phyloP scores from a whole-genome alignment of 306 rosid species.

The Acmispon strigosus region DNA sequence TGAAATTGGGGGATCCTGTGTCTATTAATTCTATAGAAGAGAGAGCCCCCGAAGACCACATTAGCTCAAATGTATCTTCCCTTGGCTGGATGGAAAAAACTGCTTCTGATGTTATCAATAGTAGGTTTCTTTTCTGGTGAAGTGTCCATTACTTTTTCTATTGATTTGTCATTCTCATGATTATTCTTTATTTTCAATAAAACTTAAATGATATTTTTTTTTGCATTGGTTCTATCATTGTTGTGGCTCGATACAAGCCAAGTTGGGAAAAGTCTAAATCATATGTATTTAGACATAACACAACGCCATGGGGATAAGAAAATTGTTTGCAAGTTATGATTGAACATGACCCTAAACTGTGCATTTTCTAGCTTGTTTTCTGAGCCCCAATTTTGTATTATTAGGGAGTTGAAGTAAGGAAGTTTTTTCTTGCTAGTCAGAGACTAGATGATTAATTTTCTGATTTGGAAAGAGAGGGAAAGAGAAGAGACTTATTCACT shows the following conservation, averaged over 20 bases:
- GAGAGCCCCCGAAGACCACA: conserved; percentile 29
- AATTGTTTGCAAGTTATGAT: too few species aligned
- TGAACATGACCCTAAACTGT: neutral
- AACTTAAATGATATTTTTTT: neutral
- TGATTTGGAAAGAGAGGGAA: neutral
- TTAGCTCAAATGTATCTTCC: conserved; percentile 53
- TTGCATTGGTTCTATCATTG: conserved; percentile 4
- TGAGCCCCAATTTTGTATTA: neutral
- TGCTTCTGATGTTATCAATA: conserved; percentile 61
- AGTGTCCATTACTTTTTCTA: conserved; percentile 1
- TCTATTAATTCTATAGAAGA: conserved; percentile 50
- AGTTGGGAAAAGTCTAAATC: neutral
- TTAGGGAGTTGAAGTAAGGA: neutral
- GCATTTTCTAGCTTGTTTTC: neutral
- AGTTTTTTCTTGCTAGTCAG: neutral
- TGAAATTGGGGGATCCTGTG: conserved; percentile 54
- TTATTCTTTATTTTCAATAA: neutral
- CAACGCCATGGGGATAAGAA: too few species aligned
- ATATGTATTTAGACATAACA: neutral
- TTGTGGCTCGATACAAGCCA: neutral
- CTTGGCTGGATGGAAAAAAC: conserved; percentile 71
- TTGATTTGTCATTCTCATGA: neutral
- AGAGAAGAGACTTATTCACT: neutral
- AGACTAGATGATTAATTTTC: neutral
- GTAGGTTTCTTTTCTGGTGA: conserved; percentile 48